Base-by-base conservation (phyloP, 2,329 filamentous ascomycete genomes). In the Monilinia polystroma region DNA sequence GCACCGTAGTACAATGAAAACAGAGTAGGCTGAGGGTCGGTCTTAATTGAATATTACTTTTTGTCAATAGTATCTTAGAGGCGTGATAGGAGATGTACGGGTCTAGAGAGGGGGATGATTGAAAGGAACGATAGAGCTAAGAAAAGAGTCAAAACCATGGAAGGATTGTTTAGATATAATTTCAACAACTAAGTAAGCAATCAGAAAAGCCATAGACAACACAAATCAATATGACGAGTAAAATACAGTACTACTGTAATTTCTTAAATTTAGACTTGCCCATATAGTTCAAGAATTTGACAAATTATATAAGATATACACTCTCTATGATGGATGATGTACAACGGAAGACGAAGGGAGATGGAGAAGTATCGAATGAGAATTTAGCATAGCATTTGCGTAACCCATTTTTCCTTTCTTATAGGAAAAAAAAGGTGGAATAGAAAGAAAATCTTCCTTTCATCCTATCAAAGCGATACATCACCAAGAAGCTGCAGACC, bases 131-230 rank as follows among this genome's bases (percentile, higher is more conserved):
- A 47, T n/a, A 45, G 10, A 45, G 23, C 29, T 43, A 10, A 35
- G 43, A 49, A 49, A 10, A 14, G 11, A 49, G 3, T 49, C 16
- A 18, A 59, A 29, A 32, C 26, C 4, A 45, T 16, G 10, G 16
- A 8, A 29, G 16, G 41, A 14, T 45, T 59, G 26, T 32, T 43
- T 43, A n/a, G n/a, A n/a, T 43, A 32, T 23, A 18, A 59, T 16
- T 59, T 59, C 23, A 35, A n/a, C 56, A 32, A 59, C 20, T 20
- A 35, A 47, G 43, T 41, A 45, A 58, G 56, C 38, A 56, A 56
- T 23, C 12, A 60, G 57, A 49, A 18, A 59, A 47, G 43, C 14
- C 26, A 32, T 32, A 11, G 35, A 59, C 41, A 23, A 59, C 16
- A 26, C 57, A 35, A 23, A 35, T 59, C 26, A n/a, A 47, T 2